Conservation (phyloP, 306 rosid genomes). For the Quercus glauca region DNA sequence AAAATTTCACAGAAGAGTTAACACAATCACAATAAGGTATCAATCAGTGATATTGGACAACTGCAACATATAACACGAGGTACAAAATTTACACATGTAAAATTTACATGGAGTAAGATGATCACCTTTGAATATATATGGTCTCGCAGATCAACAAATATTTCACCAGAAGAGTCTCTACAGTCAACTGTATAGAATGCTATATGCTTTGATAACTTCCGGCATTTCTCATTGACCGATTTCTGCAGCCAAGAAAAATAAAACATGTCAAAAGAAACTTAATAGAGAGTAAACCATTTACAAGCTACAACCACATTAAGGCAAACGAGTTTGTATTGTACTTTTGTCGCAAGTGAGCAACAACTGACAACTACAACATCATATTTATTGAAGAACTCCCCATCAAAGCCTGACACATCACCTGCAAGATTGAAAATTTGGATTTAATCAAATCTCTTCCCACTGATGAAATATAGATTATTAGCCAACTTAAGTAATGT, state of each 20-base stretch:
- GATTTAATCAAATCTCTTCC: neutral
- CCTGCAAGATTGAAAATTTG: constrained; percentile 41
- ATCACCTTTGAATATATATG: constrained; percentile 76
- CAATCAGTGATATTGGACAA: neutral
- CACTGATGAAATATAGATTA: neutral
- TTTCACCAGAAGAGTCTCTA: constrained; percentile 94
- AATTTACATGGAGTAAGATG: neutral
- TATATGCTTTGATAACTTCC: constrained; percentile 65
- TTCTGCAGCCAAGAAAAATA: constrained; percentile 47
- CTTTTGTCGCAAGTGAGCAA: constrained; percentile 77
- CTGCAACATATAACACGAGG: neutral
- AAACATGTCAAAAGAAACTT: constrained; percentile 1
- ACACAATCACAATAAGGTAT: neutral
- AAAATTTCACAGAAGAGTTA: neutral
- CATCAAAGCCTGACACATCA: constrained; percentile 61
- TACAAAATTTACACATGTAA: neutral
- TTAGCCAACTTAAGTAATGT: neutral
- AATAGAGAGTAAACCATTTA: neutral
- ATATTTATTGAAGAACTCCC: constrained; percentile 67
- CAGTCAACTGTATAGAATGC: constrained; percentile 89
- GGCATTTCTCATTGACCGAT: constrained; percentile 74
- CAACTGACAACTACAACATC: constrained; percentile 79
- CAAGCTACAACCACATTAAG: no score
- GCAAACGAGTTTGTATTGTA: constrained; percentile 21
- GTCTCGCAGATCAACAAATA: constrained; percentile 85